phyloP scores from a whole-genome alignment of 371 early-diverging fungal genomes.

The Haplosporangium sp. region DNA sequence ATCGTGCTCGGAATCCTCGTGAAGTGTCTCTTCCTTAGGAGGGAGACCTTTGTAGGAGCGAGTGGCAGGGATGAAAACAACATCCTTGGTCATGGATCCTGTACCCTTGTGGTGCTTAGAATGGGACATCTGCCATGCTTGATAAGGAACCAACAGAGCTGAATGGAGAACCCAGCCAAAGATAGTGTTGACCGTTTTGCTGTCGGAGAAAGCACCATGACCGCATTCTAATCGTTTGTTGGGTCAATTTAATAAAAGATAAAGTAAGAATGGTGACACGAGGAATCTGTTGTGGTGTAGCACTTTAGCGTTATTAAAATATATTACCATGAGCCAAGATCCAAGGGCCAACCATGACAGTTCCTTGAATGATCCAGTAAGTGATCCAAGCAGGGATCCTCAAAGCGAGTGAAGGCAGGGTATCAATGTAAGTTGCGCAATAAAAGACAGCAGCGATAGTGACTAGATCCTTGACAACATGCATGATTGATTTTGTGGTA shows the following conservation, averaged over 20 bases:
- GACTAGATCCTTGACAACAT: slow-evolving; percentile 75
- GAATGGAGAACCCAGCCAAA: slow-evolving; percentile 89
- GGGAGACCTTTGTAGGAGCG: slow-evolving; percentile 63
- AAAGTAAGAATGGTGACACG: too few relatives aligned
- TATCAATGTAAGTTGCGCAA: slow-evolving; percentile 76
- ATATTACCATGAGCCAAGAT: slow-evolving; percentile 85
- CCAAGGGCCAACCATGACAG: slow-evolving; percentile 87
- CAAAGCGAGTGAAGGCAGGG: slow-evolving; percentile 57
- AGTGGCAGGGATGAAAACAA: slow-evolving; percentile 85
- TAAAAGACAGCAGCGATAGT: slow-evolving; percentile 70
- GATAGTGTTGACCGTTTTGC: slow-evolving; percentile 77
- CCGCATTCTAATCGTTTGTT: slow-evolving; percentile 70
- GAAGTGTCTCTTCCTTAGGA: slow-evolving; percentile 18
- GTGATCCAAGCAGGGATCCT: slow-evolving; percentile 73
- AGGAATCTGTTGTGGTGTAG: too few relatives aligned
- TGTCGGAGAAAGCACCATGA: slow-evolving; percentile 84
- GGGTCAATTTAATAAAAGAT: too few relatives aligned
- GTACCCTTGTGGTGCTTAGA: slow-evolving; percentile 87
- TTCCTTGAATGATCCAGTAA: slow-evolving; percentile 85
- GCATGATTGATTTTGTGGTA: slow-evolving; percentile 73
- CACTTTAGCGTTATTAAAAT: not conserved
- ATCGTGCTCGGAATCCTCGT: slow-evolving; percentile 46
- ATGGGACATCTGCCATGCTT: slow-evolving; percentile 78
- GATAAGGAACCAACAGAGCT: slow-evolving; percentile 87
- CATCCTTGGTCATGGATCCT: slow-evolving; percentile 83